These are phyloP conservation scores for Myriosclerotinia curreyana DNA, from an alignment of 2,329 filamentous ascomycete genomes.

Conservation along the genomic window DNA sequence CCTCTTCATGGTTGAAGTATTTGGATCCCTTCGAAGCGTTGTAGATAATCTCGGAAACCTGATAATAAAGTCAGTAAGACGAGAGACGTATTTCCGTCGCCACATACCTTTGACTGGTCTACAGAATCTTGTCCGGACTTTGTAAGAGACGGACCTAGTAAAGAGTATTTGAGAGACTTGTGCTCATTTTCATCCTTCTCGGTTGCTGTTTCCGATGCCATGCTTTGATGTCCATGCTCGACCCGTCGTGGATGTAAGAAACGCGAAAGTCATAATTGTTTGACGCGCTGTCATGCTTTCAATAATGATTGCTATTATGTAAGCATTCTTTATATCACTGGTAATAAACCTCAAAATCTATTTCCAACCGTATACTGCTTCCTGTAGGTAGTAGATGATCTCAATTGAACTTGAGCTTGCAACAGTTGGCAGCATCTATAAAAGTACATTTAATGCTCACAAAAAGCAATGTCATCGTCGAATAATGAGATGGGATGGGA, in stretches of 20 bases:
- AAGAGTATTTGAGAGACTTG: constrained; percentile 78
- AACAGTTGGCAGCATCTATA: background rate
- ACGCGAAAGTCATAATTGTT: constrained; percentile 7
- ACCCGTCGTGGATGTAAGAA: background rate
- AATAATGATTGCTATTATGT: background rate
- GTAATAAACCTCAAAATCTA: background rate
- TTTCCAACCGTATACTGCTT: background rate
- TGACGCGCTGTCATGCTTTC: constrained; percentile 19
- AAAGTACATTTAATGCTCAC: background rate
- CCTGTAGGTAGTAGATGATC: background rate
- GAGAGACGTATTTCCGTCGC: constrained; percentile 12
- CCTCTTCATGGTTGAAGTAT: constrained; percentile 89
- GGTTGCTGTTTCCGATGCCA: constrained; percentile 15
- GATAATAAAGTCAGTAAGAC: constrained; percentile 20
- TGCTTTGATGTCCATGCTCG: constrained; percentile 12
- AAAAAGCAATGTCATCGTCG: background rate
- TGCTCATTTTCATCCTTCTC: constrained; percentile 39
- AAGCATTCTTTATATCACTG: background rate
- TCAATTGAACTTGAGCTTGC: background rate
- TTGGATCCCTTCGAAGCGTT: constrained; percentile 95
- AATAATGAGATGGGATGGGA: background rate
- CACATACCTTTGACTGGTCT: constrained; percentile 75
- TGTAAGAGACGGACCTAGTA: constrained; percentile 85
- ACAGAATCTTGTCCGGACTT: constrained; percentile 92
- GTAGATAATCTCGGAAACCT: constrained; percentile 95